Percentiles rank a stretch among this genome's conserved stretches.
These are phyloP conservation scores for Clavispora santaluciae DNA, from an alignment of 805 yeast genomes.

Conservation along the genomic window DNA sequence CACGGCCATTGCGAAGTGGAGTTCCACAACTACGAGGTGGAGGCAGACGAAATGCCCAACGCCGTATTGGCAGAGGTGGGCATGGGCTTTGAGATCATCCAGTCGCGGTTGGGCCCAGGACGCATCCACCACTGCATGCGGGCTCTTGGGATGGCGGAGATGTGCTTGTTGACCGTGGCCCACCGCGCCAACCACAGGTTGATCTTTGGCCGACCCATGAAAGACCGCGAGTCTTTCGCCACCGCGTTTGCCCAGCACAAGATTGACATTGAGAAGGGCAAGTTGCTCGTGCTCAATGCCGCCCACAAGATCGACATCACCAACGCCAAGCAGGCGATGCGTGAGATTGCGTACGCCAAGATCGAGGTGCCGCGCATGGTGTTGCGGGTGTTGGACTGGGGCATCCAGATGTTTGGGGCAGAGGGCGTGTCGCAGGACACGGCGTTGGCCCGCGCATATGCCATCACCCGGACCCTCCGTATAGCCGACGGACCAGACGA, in stretches of 20 bases:
- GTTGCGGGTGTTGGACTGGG: constrained; percentile 51
- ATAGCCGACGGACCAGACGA: constrained; percentile 72
- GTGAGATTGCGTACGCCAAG: constrained; percentile 59
- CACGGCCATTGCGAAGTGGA: constrained; percentile 65
- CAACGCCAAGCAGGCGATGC: constrained; percentile 50
- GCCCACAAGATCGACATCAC: constrained; percentile 53
- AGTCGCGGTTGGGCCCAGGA: constrained; percentile 66
- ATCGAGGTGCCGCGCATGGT: constrained; percentile 58
- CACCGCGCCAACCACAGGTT: constrained; percentile 49
- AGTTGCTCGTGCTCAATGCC: constrained; percentile 52
- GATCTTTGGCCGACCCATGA: constrained; percentile 49
- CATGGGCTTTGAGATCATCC: constrained; percentile 58
- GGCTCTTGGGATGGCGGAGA: constrained; percentile 56
- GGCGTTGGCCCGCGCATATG: constrained; percentile 51
- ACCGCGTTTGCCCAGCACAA: constrained; percentile 47
- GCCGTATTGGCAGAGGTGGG: constrained; percentile 42
- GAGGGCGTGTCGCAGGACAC: constrained; percentile 62
- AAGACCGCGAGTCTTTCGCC: constrained; percentile 46
- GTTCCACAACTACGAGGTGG: constrained; percentile 46
- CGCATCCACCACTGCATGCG: constrained; percentile 69
- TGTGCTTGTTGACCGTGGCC: constrained; percentile 43
- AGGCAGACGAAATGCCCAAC: constrained; percentile 40
- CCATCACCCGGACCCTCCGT: constrained; percentile 49
- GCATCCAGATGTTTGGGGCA: constrained; percentile 60
- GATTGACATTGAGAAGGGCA: constrained; percentile 50